phyloP scores from a whole-genome alignment of 2,329 filamentous ascomycete genomes.

The Aspergillus oerlinghausenensis region DNA sequence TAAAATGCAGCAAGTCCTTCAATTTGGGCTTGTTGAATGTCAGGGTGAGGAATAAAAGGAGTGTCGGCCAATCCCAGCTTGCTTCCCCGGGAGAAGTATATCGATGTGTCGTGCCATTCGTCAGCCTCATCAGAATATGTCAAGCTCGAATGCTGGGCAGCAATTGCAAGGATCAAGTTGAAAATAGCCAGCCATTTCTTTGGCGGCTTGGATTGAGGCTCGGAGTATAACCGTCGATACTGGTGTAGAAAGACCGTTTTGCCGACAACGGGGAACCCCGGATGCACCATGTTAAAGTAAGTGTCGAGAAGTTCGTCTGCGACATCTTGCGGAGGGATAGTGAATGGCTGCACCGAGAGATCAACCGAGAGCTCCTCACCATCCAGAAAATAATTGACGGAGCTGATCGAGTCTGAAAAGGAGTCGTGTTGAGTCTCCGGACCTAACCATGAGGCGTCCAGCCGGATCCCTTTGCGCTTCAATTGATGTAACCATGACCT shows the following conservation, averaged over 20 bases:
- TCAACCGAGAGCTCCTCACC: not conserved
- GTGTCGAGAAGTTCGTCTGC: constrained; percentile 34
- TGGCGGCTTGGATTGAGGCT: constrained; percentile 22
- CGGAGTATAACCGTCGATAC: constrained; percentile 27
- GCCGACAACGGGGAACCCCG: constrained; percentile 38
- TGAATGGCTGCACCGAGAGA: not conserved
- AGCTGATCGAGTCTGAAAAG: not conserved
- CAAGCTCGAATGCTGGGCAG: constrained; percentile 28
- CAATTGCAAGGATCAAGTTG: constrained; percentile 40
- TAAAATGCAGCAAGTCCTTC: constrained; percentile 34
- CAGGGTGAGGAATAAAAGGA: constrained; percentile 30
- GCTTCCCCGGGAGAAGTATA: constrained; percentile 36
- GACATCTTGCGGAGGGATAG: constrained; percentile 6
- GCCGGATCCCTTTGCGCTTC: not conserved
- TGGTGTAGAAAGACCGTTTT: constrained; percentile 33
- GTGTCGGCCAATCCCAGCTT: constrained; percentile 29
- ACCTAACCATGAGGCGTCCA: not conserved
- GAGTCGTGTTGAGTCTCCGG: not conserved
- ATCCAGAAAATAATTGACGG: not conserved
- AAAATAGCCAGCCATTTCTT: constrained; percentile 37
- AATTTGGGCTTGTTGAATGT: constrained; percentile 39
- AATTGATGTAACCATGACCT: not conserved
- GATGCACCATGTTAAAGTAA: constrained; percentile 35
- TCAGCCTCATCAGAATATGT: constrained; percentile 26
- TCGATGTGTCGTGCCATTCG: constrained; percentile 27